phyloP scores from a whole-genome alignment of 192 early-diverging fungal genomes.

The Chytriomyces sp. region DNA sequence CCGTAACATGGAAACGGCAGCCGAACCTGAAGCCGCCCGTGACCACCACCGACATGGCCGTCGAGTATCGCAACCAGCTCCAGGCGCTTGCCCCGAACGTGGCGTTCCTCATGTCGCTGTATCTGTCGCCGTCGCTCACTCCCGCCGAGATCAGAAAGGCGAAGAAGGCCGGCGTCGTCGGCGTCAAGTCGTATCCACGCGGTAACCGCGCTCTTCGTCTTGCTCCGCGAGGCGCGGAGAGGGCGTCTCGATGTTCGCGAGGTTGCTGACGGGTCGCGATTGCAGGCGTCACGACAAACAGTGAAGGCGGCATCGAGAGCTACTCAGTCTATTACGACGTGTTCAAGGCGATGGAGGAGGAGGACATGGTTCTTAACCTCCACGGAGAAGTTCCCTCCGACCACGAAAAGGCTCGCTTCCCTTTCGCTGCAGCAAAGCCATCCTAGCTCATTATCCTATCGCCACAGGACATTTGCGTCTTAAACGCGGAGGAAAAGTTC shows the following conservation, averaged over 20 bases:
- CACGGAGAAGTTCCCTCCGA: conserved; percentile 95
- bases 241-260: conserved; percentile 92
- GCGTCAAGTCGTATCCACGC: conserved; percentile 42
- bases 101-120: conserved; percentile 91
- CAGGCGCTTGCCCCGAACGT: conserved; percentile 81
- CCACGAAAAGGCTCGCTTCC: conserved; percentile 58
- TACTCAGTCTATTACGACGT: conserved; percentile 89
- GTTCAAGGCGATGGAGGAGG: conserved; percentile 93
- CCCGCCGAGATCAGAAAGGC: conserved; percentile 88
- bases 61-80: conserved; percentile 80
- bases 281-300: conserved; percentile 99
- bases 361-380: conserved; percentile 90
- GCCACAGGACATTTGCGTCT: conserved; percentile 77
- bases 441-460: neutral
- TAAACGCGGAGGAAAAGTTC: conserved; percentile 96
- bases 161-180: conserved; percentile 76
- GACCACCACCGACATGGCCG: conserved; percentile 80
- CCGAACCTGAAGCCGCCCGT: conserved; percentile 94
- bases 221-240: too few relatives aligned
- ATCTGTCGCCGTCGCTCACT: conserved; percentile 84
- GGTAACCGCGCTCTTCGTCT: too few relatives aligned
- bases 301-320: conserved; percentile 89
- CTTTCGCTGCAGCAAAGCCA: neutral
- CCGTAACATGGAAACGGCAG: conserved; percentile 51
- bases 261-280: too few relatives aligned